Evolutionary conservation across 305 asterid species (phyloP).

Genomic region (Fraxinus ornus): DNA sequence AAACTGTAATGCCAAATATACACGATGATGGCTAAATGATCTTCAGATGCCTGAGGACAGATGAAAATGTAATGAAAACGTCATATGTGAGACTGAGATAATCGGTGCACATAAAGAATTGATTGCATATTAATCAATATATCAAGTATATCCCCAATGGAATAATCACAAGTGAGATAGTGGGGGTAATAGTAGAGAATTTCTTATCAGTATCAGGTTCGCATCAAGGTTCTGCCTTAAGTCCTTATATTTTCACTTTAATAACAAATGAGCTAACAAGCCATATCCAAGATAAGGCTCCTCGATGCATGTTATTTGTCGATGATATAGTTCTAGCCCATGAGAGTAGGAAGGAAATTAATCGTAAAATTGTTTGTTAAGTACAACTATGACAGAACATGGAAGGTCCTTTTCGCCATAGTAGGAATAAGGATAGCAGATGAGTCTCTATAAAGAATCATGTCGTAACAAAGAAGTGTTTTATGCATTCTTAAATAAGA

Average conservation of each 20-base stretch:
- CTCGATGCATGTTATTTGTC: not conserved
- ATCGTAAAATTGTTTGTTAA: not conserved
- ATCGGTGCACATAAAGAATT: not conserved
- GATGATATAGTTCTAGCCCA: not conserved
- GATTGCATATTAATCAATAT: not conserved
- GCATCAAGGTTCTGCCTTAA: not conserved
- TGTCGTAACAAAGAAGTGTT: not conserved
- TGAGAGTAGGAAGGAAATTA: not conserved
- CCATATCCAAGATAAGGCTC: not conserved
- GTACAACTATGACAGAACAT: not conserved
- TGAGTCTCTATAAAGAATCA: not conserved
- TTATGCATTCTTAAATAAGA: not conserved
- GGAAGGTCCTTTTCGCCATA: not conserved
- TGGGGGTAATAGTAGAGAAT: not conserved
- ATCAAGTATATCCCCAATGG: not conserved
- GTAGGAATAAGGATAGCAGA: not conserved
- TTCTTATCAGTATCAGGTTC: not conserved
- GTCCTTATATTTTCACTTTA: not conserved
- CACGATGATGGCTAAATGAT: not conserved
- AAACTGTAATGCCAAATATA: not conserved
- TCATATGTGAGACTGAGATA: not conserved
- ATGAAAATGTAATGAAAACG: not conserved
- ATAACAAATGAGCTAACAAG: not conserved
- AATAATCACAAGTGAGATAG: not conserved
- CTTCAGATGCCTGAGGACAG: not conserved